A percentile compares a stretch with the other conserved stretches of the same genome.
Conservation (phyloP, 2,329 filamentous ascomycete species). For the Fusarium longipes region DNA sequence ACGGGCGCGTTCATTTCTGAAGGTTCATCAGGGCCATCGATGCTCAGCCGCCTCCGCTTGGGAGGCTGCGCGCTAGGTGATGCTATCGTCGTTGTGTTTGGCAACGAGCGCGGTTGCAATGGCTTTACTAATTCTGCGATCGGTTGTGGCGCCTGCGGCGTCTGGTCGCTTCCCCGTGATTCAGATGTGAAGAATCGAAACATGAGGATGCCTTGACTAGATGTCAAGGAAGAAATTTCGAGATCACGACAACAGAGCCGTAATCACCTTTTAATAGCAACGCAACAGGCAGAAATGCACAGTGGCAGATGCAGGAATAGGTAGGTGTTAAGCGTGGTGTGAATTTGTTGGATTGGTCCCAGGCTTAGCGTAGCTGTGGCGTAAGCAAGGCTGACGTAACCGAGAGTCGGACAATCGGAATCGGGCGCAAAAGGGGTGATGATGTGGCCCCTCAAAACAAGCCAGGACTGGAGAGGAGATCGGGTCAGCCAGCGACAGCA, state of each 20-base stretch:
- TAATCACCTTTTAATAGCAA: conserved; percentile 28
- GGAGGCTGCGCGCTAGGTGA: conserved; percentile 47
- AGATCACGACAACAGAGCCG: conserved; percentile 34
- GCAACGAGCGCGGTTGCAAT: conserved; percentile 51
- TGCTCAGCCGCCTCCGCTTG: conserved; percentile 56
- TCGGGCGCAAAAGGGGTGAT: conserved; percentile 47
- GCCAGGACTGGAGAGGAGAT: conserved; percentile 42
- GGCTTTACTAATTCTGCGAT: conserved; percentile 50
- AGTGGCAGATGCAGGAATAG: not conserved
- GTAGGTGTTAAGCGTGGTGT: conserved; percentile 26
- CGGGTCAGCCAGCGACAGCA: conserved; percentile 40
- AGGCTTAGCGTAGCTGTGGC: conserved; percentile 29
- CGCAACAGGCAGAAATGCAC: conserved; percentile 37
- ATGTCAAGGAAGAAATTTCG: conserved; percentile 33
- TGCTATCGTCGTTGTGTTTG: conserved; percentile 42
- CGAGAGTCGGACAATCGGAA: conserved; percentile 46
- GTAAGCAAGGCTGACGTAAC: conserved; percentile 52
- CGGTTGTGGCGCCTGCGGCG: conserved; percentile 57
- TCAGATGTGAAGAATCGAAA: conserved; percentile 72
- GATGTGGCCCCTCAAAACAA: conserved; percentile 51
- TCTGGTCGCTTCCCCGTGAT: conserved; percentile 66
- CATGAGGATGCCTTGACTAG: conserved; percentile 62
- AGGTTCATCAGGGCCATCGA: conserved; percentile 48
- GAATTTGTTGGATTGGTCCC: conserved; percentile 15
- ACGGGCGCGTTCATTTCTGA: conserved; percentile 44